These are phyloP conservation scores for Litchi chinensis DNA, from an alignment of 345 rosid species.

Conservation along the genomic window DNA sequence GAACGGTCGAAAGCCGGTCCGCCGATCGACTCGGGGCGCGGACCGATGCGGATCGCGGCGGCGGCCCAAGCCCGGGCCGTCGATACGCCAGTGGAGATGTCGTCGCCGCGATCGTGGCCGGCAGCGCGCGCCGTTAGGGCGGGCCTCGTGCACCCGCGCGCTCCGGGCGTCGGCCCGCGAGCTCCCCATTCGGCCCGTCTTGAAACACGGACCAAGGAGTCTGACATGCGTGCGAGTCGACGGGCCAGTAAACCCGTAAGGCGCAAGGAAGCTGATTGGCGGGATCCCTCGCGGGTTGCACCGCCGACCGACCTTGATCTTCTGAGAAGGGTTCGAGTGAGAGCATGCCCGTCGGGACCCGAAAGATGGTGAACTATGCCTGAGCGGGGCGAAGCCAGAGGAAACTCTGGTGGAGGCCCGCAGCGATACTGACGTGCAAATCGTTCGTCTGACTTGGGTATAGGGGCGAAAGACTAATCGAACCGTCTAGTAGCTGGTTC, in stretches of 20 bases:
- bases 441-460: conserved; percentile 37
- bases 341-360: too few species aligned
- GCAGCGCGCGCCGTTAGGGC: not conserved
- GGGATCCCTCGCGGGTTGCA: not conserved
- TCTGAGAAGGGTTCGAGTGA: too few species aligned
- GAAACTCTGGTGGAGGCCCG: too few species aligned
- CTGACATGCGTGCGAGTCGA: conserved; percentile 53
- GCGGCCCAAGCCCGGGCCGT: not conserved
- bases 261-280: conserved; percentile 3
- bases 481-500: conserved; percentile 42
- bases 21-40: too few species aligned
- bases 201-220: conserved; percentile 74
- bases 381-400: too few species aligned
- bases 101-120: not conserved
- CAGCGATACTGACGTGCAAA: conserved; percentile 28
- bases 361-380: too few species aligned
- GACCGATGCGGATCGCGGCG: not conserved
- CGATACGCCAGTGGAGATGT: not conserved
- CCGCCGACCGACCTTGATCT: too few species aligned
- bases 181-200: conserved; percentile 57
- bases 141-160: not conserved
- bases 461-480: conserved; percentile 41
- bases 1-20: too few species aligned
- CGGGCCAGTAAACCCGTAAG: conserved; percentile 27
- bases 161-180: conserved; percentile 37